Percentiles rank a stretch among this genome's conserved stretches.
Conservation (phyloP, 305 asterid genomes). For the Ajuga reptans region DNA sequence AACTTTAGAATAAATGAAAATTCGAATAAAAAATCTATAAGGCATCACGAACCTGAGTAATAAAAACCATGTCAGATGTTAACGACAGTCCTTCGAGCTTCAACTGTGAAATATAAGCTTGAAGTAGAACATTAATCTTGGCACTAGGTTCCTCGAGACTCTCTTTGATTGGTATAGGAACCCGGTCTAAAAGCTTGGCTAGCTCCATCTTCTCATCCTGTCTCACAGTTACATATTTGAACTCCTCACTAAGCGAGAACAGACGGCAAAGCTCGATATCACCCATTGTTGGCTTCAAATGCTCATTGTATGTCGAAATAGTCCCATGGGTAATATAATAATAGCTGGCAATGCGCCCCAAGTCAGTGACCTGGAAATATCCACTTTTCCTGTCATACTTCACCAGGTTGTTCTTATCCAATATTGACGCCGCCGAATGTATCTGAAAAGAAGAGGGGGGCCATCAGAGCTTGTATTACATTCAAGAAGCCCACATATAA, state of each 20-base stretch:
- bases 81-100: constrained; percentile 93
- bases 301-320: constrained; percentile 79
- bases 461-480: neutral
- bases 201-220: constrained; percentile 96
- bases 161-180: constrained; percentile 89
- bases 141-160: constrained; percentile 92
- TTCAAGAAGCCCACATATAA: neutral
- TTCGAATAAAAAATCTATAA: constrained; percentile 9
- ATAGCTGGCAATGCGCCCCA: constrained; percentile 97
- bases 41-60: constrained; percentile 59
- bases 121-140: constrained; percentile 83
- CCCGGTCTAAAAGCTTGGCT: constrained; percentile 81
- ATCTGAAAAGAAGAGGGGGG: constrained; percentile 42
- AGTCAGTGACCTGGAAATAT: constrained; percentile 92
- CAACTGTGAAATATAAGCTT: constrained; percentile 89
- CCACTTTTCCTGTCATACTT: constrained; percentile 94
- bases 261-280: constrained; percentile 94
- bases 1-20: neutral
- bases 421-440: constrained; percentile 73
- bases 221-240: constrained; percentile 78
- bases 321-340: constrained; percentile 84
- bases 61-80: constrained; percentile 89
- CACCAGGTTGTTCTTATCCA: constrained; percentile 82
- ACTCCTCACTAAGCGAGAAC: constrained; percentile 93
- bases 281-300: constrained; percentile 89